phyloP scores from a whole-genome alignment of 805 yeast species.

The Kodamaea jinghongensis region DNA sequence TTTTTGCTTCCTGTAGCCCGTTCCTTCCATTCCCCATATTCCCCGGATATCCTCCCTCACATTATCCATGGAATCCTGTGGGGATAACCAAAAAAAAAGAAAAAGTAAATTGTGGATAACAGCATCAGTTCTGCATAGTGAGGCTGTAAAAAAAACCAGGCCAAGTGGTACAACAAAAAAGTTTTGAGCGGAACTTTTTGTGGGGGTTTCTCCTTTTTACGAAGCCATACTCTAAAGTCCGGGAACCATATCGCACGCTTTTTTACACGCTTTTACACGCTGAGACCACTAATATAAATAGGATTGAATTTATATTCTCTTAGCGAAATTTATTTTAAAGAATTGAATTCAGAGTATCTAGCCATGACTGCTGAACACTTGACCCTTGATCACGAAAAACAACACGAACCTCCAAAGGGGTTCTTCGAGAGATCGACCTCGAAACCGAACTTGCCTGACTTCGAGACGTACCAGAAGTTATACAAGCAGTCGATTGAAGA shows the following conservation, averaged over 20 bases:
- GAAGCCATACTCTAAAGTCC: too few species aligned
- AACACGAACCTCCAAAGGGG: slow-evolving; percentile 35
- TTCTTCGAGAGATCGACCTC: slow-evolving; percentile 42
- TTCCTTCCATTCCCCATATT: neutral
- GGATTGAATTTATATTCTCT: too few species aligned
- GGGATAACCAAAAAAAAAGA: neutral
- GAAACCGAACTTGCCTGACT: slow-evolving; percentile 45
- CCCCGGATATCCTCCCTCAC: neutral
- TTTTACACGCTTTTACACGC: too few species aligned
- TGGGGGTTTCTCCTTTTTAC: too few species aligned
- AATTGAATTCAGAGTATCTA: too few species aligned
- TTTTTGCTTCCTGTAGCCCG: neutral
- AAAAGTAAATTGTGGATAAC: neutral
- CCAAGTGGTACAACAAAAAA: too few species aligned
- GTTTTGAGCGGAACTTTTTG: too few species aligned
- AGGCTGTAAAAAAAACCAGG: too few species aligned
- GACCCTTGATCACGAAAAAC: slow-evolving; percentile 34
- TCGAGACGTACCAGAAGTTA: slow-evolving; percentile 49
- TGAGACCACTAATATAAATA: too few species aligned
- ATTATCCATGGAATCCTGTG: neutral
- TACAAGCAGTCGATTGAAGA: slow-evolving; percentile 56
- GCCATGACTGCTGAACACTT: slow-evolving; percentile 18
- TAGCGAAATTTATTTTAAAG: too few species aligned
- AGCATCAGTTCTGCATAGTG: too few species aligned
- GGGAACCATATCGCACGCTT: too few species aligned